These are phyloP conservation scores for Onygenales sp. DNA, from an alignment of 2,329 filamentous ascomycete genomes.

Conservation along the genomic window DNA sequence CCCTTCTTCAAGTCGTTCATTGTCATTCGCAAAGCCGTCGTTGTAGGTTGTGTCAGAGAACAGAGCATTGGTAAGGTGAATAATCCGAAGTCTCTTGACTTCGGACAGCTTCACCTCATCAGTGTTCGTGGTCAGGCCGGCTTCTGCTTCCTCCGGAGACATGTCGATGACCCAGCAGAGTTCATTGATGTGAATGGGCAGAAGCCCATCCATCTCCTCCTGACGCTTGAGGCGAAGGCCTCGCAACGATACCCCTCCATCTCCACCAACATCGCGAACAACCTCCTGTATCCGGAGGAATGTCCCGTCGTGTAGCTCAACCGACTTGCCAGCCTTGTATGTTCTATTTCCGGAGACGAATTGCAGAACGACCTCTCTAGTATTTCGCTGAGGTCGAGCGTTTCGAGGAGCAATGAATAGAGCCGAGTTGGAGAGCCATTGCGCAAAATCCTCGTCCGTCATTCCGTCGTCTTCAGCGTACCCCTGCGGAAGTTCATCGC, in stretches of 20 bases:
- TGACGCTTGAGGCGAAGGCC: conserved; percentile 29
- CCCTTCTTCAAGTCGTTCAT: conserved; percentile 20
- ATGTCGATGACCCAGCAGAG: conserved; percentile 29
- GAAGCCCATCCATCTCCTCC: conserved; percentile 22
- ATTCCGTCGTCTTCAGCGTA: conserved; percentile 17
- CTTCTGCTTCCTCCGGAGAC: background rate
- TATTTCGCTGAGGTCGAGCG: background rate
- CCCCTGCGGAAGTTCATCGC: background rate
- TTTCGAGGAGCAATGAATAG: background rate
- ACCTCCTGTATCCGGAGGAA: conserved; percentile 36
- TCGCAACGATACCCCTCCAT: conserved; percentile 22
- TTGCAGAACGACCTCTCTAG: conserved; percentile 9
- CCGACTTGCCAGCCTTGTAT: conserved; percentile 20
- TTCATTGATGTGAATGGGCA: conserved; percentile 35
- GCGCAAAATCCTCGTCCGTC: conserved; percentile 17
- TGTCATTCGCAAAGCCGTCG: conserved; percentile 18
- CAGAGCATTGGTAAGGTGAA: conserved; percentile 48
- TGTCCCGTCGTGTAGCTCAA: conserved; percentile 28
- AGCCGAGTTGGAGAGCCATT: conserved; percentile 10
- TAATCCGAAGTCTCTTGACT: conserved; percentile 32
- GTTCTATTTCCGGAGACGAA: conserved; percentile 12
- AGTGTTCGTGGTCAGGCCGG: conserved; percentile 23
- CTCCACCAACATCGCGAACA: conserved; percentile 9
- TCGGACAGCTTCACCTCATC: conserved; percentile 32
- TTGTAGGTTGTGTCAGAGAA: conserved; percentile 28